Evolutionary conservation across 2,329 filamentous ascomycete genomes (phyloP), one percentile per base, ranked within the genome.

Genomic region (Colletotrichum graminicola): DNA sequence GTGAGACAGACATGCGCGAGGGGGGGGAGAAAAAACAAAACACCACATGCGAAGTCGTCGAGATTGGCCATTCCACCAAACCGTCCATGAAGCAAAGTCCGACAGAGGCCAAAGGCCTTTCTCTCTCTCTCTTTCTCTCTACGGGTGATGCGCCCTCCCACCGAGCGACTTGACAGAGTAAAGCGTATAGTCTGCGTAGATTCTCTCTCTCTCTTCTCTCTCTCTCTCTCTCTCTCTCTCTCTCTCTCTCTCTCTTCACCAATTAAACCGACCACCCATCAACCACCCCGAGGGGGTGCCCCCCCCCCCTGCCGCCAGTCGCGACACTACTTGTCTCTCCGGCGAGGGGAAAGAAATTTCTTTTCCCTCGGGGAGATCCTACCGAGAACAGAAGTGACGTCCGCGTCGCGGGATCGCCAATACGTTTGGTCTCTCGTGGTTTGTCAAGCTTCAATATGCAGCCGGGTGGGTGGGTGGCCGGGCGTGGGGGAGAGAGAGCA

Each of bases 381-480:
- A 63, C 68, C 68, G 68, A 71, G 68, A 71, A 71, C 57, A 71
- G 68, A 71, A 71, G 59, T 63, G 68, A 71, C 52, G 64, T 63
- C 68, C 68, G 68, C 52, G 68, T 47, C 59, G 68, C 21, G 68
- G 65, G 64, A 71, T 68, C 68, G 65, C 52, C 59, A 52, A 55
- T 47, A 61, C 49, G 43, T 18, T 67, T 43, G 51, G 52, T 63
- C 47, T 55, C 64, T 60, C 54, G 56, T 56, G 56, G 43, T 43
- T 47, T 60, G 54, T 36, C 45, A 39, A 47, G 62, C 62, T 56
- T 56, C 55, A 43, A 49, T 18, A 43, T 54, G 61, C 36, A 41
- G 32, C 16, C 14, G 5, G 39, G 39, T 18, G 47, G 18, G 11
- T 41, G 39, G n/a, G 43, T 56, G 62, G 51, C 64, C 43, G 41